These are phyloP conservation scores for Ascochyta pisi DNA, from an alignment of 2,329 filamentous ascomycete genomes.

Conservation along the genomic window DNA sequence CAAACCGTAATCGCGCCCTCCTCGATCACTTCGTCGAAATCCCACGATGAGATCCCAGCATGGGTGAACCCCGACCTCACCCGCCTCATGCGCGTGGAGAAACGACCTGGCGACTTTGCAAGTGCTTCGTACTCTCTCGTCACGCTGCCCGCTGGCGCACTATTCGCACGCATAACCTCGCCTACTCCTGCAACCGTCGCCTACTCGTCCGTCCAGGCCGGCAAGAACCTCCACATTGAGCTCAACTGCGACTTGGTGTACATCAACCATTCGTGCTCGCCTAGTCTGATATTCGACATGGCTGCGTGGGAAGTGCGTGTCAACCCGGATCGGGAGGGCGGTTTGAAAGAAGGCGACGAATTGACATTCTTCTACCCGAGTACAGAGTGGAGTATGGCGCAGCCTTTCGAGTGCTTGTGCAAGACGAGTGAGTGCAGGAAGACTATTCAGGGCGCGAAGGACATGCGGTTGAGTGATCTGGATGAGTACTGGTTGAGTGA, in stretches of 20 bases:
- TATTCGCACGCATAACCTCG: constrained; percentile 58
- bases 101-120: constrained; percentile 49
- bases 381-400: constrained; percentile 77
- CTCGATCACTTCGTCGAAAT: neutral
- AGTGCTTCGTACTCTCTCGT: constrained; percentile 58
- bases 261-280: constrained; percentile 64
- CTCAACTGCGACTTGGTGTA: constrained; percentile 64
- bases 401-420: constrained; percentile 73
- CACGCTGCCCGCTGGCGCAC: constrained; percentile 57
- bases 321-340: constrained; percentile 48
- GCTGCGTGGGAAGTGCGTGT: constrained; percentile 60
- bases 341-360: constrained; percentile 49
- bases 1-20: constrained; percentile 28
- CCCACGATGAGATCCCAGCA: constrained; percentile 32
- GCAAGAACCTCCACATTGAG: constrained; percentile 59
- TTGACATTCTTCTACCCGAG: constrained; percentile 75
- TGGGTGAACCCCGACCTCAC: constrained; percentile 50
- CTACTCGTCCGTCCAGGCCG: constrained; percentile 62
- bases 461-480: constrained; percentile 63
- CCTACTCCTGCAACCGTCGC: constrained; percentile 54
- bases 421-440: constrained; percentile 64
- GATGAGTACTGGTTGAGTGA: constrained; percentile 58
- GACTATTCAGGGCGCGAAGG: constrained; percentile 67
- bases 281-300: constrained; percentile 63
- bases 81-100: constrained; percentile 49